phyloP scores from a whole-genome alignment of 768 basidiomycete genomes.

The Boletellus emodensis region DNA sequence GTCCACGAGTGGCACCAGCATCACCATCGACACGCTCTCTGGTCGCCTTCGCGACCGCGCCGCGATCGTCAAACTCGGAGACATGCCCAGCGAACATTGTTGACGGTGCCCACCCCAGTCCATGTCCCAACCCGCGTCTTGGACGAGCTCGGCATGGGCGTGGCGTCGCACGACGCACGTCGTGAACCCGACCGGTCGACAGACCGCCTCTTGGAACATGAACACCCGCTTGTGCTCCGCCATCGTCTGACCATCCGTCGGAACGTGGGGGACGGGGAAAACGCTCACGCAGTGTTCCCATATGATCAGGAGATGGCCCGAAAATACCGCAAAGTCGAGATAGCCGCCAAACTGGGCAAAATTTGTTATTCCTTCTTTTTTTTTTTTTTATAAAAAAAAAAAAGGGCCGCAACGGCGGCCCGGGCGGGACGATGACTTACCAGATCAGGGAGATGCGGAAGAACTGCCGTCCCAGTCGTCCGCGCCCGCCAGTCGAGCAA shows the following conservation, averaged over 20 bases:
- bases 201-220: conserved; percentile 24
- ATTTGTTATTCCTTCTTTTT: too few species aligned
- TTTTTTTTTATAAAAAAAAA: too few species aligned
- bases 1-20: conserved; percentile 22
- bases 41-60: conserved; percentile 15
- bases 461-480: conserved; percentile 23
- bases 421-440: conserved; percentile 7
- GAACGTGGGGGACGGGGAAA: conserved; percentile 21
- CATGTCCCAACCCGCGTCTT: background rate
- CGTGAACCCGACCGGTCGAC: conserved; percentile 26
- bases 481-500: conserved; percentile 26
- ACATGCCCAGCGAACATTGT: background rate
- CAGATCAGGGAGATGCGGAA: conserved; percentile 19
- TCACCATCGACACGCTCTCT: conserved; percentile 18
- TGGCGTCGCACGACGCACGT: conserved; percentile 16
- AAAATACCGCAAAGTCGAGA: conserved; percentile 25
- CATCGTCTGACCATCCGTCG: conserved; percentile 17
- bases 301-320: conserved; percentile 20
- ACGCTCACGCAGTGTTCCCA: conserved; percentile 30
- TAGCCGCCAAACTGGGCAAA: conserved; percentile 21
- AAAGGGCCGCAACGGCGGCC: too few species aligned
- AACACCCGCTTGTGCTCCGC: conserved; percentile 25
- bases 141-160: too few species aligned
- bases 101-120: background rate
- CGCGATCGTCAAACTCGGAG: conserved; percentile 24